Evolutionary conservation across 2,329 filamentous ascomycete genomes (phyloP), one percentile per base, ranked within the genome.

Genomic region (Ceratocystis lukuohia): DNA sequence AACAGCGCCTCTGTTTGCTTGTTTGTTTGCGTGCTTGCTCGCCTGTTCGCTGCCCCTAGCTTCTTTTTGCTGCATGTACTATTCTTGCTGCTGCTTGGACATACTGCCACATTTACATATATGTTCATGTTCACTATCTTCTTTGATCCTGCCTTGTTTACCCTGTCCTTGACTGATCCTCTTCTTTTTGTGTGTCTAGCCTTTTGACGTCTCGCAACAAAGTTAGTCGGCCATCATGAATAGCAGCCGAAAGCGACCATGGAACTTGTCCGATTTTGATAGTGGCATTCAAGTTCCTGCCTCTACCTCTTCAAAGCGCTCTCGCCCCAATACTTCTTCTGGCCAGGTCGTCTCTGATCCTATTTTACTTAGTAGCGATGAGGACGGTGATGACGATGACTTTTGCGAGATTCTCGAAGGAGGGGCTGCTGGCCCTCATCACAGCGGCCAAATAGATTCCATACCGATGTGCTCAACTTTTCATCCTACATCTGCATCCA

Each of bases 311-410:
- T 28, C 28, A n/a, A 59, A 59, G 56, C 56, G 28, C 28, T 8
- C 15, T 17, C 56, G 56, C 8, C 48, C 48, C 22, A 15, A 50
- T 20, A 53, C 46, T 65, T n/a, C 45, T 45, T 45, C 64, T 25
- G 50, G 50, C 3, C 17, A 20, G 10, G 44, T 10, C 41, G 15
- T 50, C 4, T 59, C 50, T 28, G 59, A 62, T 50, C 59, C 59
- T 5, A 41, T 66, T 46, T 59, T 62, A n/a, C 37, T 66, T 62
- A 66, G 53, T 50, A 53, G 56, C 20, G 56, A 53, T 37, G 64
- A 66, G 5, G 64, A 69, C 65, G 67, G 63, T 25, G 61, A 48
- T 33, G 57, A 61, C 48, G 56, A 59, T 62, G 48, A 53, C 48
- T 53, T 53, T 53, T 62, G 37, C 56, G 56, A 59, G 56, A 33